Evolutionary conservation across 2,329 filamentous ascomycete genomes (phyloP), one percentile per base, ranked within the genome.

Genomic region (Pleomassaria siparia): DNA sequence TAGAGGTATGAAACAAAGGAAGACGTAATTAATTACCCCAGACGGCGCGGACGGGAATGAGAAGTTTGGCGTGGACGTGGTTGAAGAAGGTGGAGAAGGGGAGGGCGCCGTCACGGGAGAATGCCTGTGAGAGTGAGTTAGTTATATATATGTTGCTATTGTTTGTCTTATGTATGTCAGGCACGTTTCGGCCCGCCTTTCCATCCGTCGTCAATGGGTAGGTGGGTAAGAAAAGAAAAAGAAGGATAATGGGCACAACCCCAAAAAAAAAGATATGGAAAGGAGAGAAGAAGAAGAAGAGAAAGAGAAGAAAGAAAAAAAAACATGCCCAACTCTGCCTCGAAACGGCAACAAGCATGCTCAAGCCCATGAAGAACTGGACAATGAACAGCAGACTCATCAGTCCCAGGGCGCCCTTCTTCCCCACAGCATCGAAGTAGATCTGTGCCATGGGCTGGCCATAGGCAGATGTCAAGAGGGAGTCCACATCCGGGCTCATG

Each of bases 401-500:
- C 45, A 85, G 73, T 0, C 75, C 81, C 6, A 85, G 63, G 0
- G 82, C 79, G 4, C 80, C 82, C 4, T 76, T 70, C 61, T 83
- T 84, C 9, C 82, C 82, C 9, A 85, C 63, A 0, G 81, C 79
- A 48, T 84, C 80, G 51, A 76, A 83, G 67, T 83, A 84, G 36
- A 84, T 82, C 62, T 83, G 73, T 58, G 78, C 77, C 76, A 82
- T 81, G 1, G 82, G 82, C 58, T 85, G 82, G 2, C 82, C 82
- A 53, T 78, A 84, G 0, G 71, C 63, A 0, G 75, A 76, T 12
- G 63, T 67, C 8, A 82, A 62, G 2, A 83, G 67, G 13, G 74
- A 69, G 18, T 72, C 71, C 2, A 83, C 66, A 58, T 84, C 75
- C 2, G 72, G 74, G 46, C 73, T 76, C 62, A 84, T 83, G 55